Conservation (phyloP, 495 filamentous ascomycete species). For the Daldinia grandis region DNA sequence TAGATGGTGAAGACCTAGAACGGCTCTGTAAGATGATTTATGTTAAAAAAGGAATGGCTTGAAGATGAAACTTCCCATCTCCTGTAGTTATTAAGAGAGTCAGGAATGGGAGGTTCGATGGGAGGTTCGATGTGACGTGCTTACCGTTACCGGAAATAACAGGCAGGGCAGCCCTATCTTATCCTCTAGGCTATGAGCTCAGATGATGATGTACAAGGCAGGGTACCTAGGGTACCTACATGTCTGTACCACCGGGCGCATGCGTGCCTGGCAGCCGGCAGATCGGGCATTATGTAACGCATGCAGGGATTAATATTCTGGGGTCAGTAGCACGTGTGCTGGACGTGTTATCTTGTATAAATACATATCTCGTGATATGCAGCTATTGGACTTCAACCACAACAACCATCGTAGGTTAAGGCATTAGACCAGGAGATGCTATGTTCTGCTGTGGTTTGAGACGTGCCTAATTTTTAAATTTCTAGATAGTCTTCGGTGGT, state of each 20-base stretch:
- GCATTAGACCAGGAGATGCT: neutral
- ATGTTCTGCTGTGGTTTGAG: too few species aligned
- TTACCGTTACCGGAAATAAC: conserved; percentile 15
- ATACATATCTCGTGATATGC: neutral
- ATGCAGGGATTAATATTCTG: neutral
- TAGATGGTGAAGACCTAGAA: neutral
- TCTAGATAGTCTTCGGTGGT: too few species aligned
- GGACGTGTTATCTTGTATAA: neutral
- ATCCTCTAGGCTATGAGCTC: conserved; percentile 12
- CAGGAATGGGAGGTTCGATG: conserved; percentile 4
- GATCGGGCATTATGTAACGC: neutral
- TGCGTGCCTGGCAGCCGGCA: neutral
- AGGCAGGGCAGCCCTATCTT: conserved; percentile 26
- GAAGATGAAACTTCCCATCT: conserved; percentile 20
- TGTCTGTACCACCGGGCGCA: neutral
- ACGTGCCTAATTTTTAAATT: too few species aligned
- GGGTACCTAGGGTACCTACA: conserved; percentile 2
- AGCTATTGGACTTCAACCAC: neutral
- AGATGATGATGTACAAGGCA: neutral
- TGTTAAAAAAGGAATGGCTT: conserved; percentile 15
- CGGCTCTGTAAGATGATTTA: neutral
- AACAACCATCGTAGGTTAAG: neutral
- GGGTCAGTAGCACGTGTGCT: neutral
- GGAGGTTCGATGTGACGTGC: conserved; percentile 18
- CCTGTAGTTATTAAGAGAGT: conserved; percentile 3